These are phyloP conservation scores for Euphorbia lathyris DNA, from an alignment of 345 rosid species.

Conservation along the genomic window DNA sequence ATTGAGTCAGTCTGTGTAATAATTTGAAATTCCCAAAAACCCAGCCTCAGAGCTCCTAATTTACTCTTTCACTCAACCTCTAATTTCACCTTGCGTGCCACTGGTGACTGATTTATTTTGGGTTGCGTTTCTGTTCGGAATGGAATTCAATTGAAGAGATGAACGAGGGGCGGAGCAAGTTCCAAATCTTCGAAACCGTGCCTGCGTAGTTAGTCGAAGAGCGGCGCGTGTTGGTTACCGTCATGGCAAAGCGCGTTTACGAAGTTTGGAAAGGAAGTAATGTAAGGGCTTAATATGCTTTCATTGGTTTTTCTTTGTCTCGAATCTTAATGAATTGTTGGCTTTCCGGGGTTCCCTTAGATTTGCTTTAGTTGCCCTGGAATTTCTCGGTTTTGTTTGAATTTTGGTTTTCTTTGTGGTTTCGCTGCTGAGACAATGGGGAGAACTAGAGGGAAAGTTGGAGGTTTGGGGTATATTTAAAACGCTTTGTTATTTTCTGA, in stretches of 20 bases:
- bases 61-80: background rate
- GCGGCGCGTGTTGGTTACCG: constrained; percentile 20
- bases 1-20: background rate
- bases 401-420: constrained; percentile 8
- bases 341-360: constrained; percentile 15
- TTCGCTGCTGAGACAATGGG: constrained; percentile 17
- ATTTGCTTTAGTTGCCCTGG: constrained; percentile 17
- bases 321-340: constrained; percentile 5
- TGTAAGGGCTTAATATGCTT: constrained; percentile 42
- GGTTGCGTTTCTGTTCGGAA: background rate
- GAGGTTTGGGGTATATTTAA: background rate
- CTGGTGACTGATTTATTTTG: background rate
- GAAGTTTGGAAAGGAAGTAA: constrained; percentile 92
- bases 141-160: constrained; percentile 12
- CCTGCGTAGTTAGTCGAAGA: constrained; percentile 27
- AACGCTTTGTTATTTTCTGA: background rate
- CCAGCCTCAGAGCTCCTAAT: constrained; percentile 1
- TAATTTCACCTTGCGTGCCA: background rate
- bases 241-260: constrained; percentile 80
- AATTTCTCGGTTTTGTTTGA: constrained; percentile 20
- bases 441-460: background rate
- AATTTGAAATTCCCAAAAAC: constrained; percentile 12
- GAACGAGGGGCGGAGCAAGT: constrained; percentile 18
- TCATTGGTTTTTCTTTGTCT: constrained; percentile 6
- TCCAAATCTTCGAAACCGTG: constrained; percentile 34